Conservation (phyloP, 495 filamentous ascomycete species). For the Articulospora tetracladia region DNA sequence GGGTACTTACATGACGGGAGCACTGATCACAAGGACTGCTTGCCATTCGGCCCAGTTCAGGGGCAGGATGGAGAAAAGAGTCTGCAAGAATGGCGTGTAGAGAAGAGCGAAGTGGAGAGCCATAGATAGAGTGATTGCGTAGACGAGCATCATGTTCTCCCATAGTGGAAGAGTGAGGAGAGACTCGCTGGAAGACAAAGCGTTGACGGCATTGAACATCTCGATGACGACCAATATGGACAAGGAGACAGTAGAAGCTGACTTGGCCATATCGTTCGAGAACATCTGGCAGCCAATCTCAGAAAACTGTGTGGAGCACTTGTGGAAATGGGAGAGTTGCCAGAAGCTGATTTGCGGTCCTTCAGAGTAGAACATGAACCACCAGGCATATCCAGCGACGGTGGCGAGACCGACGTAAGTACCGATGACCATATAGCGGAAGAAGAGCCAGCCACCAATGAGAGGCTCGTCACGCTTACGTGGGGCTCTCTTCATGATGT, state of each 20-base stretch:
- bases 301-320: slow-evolving; percentile 80
- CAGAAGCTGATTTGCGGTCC: slow-evolving; percentile 92
- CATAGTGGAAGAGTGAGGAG: slow-evolving; percentile 89
- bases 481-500: slow-evolving; percentile 91
- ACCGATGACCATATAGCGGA: slow-evolving; percentile 95
- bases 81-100: slow-evolving; percentile 87
- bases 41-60: slow-evolving; percentile 89
- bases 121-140: slow-evolving; percentile 95
- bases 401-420: slow-evolving; percentile 93
- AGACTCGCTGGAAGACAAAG: slow-evolving; percentile 90
- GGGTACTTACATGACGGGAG: slow-evolving; percentile 83
- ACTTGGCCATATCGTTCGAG: slow-evolving; percentile 78
- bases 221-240: slow-evolving; percentile 94
- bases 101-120: slow-evolving; percentile 89
- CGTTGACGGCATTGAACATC: slow-evolving; percentile 99
- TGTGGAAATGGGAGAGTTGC: slow-evolving; percentile 92
- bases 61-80: slow-evolving; percentile 86
- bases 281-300: slow-evolving; percentile 97
- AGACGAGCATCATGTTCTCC: slow-evolving; percentile 97
- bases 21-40: slow-evolving; percentile 83
- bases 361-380: slow-evolving; percentile 94
- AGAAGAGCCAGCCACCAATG: slow-evolving; percentile 93
- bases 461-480: slow-evolving; percentile 88
- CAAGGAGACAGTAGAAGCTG: slow-evolving; percentile 92
- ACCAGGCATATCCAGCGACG: slow-evolving; percentile 98